phyloP scores from a whole-genome alignment of 208 protist genomes.

The Phytomonas sp. region DNA sequence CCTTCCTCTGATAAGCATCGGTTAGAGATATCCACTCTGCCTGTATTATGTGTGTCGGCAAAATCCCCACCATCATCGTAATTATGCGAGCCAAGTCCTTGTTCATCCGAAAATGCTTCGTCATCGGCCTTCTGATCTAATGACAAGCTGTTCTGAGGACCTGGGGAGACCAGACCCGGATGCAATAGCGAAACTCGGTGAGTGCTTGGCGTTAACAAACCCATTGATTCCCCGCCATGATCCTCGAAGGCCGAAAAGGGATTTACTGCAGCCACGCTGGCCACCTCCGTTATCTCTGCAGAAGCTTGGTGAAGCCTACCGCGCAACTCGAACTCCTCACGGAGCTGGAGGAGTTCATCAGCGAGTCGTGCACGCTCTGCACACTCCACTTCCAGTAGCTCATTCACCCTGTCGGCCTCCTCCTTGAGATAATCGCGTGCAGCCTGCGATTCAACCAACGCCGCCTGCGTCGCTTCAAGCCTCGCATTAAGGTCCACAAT shows the following conservation, averaged over 20 bases:
- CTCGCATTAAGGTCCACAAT: constrained; percentile 14
- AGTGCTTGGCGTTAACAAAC: background rate
- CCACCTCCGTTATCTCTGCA: background rate
- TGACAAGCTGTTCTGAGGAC: background rate
- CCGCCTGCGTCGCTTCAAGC: constrained; percentile 12
- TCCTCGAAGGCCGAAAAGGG: background rate
- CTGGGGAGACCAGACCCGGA: background rate
- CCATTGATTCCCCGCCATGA: background rate
- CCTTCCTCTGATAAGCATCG: background rate
- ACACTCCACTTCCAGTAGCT: constrained; percentile 1
- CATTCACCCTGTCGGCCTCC: constrained; percentile 1
- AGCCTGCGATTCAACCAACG: constrained; percentile 5
- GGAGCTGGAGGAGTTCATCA: background rate
- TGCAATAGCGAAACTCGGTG: background rate
- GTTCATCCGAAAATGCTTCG: background rate
- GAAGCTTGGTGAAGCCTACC: background rate
- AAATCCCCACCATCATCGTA: background rate
- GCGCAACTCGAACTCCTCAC: background rate
- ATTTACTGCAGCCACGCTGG: background rate
- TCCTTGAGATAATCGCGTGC: background rate
- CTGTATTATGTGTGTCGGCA: background rate
- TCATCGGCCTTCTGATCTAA: background rate
- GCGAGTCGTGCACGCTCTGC: background rate
- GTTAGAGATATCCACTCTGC: background rate
- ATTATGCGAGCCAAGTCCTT: background rate